Evolutionary conservation across 768 basidiomycete species (phyloP), one percentile per base, ranked within the genome.

Genomic region (Xanthoconium purpureum): DNA sequence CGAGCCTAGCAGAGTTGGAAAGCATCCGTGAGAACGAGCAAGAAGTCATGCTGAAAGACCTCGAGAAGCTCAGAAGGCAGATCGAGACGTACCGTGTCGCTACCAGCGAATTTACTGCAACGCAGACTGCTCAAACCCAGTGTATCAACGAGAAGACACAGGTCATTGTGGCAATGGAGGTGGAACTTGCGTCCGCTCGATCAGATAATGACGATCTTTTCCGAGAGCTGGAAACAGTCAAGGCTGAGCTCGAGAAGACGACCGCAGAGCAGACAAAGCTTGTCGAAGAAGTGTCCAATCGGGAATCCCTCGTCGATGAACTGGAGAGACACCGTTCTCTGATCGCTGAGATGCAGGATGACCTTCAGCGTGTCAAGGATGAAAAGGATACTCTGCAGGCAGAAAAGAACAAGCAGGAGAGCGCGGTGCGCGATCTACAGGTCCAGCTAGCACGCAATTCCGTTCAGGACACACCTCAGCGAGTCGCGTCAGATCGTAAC

Each of bases 321-420:
- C 75, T 94, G 35, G 90, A 93, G 63, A 83, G 78, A 36, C 88
- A 91, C 69, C 88, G 89, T 28, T 85, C 84, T 10, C 76, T 84
- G 30, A 76, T 93, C 15, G 85, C 86, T 28, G 91, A 93, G 63
- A 73, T 87, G 70, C 90, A 92, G 62, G 85, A 88, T 57, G 85
- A 81, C 59, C 74, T 93, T 28, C 89, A 91, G 69, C 83, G 81
- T 45, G 83, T 84, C 65, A 89, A 89, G 73, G 87, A 92, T 63
- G 90, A 92, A 73, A 89, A 89, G 71, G 92, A 91, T 67, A 77
- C 65, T 15, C 75, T 94, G 15, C 89, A 87, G 56, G 75, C 80
- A 10, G 91, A 94, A 74, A 89, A 85, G 73, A 75, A 59, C 59
- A 83, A 79, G 47, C 84, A 88, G 33, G 90, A 93, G 53, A 70